phyloP scores from a whole-genome alignment of 2,329 filamentous ascomycete species.

The Talaromyces pinophilus region DNA sequence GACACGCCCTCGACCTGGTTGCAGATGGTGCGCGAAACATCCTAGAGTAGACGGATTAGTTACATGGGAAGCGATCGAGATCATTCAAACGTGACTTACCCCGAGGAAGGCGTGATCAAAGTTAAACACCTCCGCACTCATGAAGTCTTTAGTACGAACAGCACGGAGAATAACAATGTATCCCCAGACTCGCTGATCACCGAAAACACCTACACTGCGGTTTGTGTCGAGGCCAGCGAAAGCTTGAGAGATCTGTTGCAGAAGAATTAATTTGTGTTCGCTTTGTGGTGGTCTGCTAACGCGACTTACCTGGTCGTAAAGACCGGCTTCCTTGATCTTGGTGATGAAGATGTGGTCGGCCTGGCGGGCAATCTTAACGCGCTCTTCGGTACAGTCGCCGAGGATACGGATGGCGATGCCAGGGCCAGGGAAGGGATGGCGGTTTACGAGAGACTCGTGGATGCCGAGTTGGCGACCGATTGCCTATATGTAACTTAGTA shows the following conservation, averaged over 20 bases:
- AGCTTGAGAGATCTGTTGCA: constrained; percentile 63
- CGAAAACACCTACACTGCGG: constrained; percentile 33
- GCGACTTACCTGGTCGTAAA: constrained; percentile 38
- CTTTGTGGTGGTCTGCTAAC: neutral
- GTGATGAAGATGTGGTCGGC: constrained; percentile 46
- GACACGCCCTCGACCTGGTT: constrained; percentile 75
- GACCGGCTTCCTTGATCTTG: constrained; percentile 48
- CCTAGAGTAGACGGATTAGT: constrained; percentile 49
- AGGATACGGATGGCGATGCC: constrained; percentile 62
- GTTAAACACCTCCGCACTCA: constrained; percentile 70
- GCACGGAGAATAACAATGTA: constrained; percentile 62
- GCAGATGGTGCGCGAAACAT: constrained; percentile 67
- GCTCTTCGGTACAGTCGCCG: constrained; percentile 78
- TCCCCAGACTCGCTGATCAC: constrained; percentile 67
- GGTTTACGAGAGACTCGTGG: constrained; percentile 71
- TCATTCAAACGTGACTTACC: neutral
- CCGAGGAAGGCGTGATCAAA: constrained; percentile 63
- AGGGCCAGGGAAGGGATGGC: constrained; percentile 67
- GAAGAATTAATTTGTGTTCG: neutral
- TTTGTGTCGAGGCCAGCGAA: constrained; percentile 66
- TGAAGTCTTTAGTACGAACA: constrained; percentile 65
- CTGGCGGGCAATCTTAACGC: constrained; percentile 66
- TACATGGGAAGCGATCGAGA: neutral
- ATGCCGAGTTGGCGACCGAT: constrained; percentile 71
- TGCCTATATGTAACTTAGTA: constrained; percentile 45